Evolutionary conservation across 2,329 filamentous ascomycete species (phyloP), one percentile per base, ranked within the genome.

Genomic region (Claviceps maximensis): DNA sequence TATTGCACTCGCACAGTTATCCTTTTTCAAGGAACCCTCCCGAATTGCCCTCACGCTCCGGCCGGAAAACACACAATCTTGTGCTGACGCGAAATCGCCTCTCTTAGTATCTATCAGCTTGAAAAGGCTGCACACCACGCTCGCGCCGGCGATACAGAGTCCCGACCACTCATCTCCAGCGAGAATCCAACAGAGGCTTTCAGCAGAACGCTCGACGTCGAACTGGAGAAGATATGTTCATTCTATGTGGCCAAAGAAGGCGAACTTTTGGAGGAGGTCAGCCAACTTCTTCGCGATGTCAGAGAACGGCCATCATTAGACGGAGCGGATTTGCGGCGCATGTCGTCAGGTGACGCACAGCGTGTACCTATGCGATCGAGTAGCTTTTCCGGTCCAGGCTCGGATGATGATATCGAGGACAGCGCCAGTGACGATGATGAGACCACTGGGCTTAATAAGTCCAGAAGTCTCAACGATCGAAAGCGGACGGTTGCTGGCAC

Each of bases 171-270:
- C 42, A 84, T 98, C 55, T 74, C 76, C 55, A 75, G 77, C 53
- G 78, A 80, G 54, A 85, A 94, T 55, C 85, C 89, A 15, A 90
- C 97, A 66, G 77, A 80, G 41, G 78, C 90, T 55, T 98, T 98
- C 66, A 77, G 78, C 58, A 83, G 83, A 58, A 84, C 89, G 42
- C 78, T 98, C 19, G 89, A 94, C 63, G 79, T 86, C 44, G 93
- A 98, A 67, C 73, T 98, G 50, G 90, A 97, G 64, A 97, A 97
- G 74, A 89, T 98, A 56, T 86, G 82, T 62, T 86, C 85, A 0
- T 98, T 98, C 68, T 97, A 93, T 69, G 78, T 83, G 57, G 71
- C 88, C 56, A 98, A 98, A 69, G 90, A 98, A 69, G 75, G 81
- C 25, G 91, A 97, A 66, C 82, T 98, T 15, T 82, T 86, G 55